Evolutionary conservation across 1,284 basidiomycete species (phyloP), one percentile per base, ranked within the genome.

Genomic region (Golubevia sp.): DNA sequence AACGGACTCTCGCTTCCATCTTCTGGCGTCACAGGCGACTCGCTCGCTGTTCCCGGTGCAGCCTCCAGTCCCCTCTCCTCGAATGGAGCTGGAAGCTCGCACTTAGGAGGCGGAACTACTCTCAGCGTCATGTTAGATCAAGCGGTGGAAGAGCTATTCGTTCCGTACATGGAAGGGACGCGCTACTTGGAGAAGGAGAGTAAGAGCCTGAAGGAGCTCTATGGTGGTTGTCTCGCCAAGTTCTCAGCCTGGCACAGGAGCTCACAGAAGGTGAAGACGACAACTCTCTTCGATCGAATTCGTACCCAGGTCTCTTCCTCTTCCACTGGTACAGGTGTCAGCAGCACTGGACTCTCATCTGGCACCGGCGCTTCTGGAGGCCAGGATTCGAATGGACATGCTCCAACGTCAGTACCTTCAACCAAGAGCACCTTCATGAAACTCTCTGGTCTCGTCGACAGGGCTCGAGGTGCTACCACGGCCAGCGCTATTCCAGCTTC

Each of bases 111-210:
- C 52, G 7, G 26, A 53, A 75, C 71, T 34, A 63, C 75, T 5
- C 61, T 83, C 15, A 73, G 71, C 8, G 63, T 68, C 21, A 82
- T 83, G 77, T 62, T 83, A 20, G 80, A 83, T 55, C 76, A 78
- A 63, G 73, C 74, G 3, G 77, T 82, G 21, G 80, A 83, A 44
- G 80, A 83, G 63, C 73, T 83, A 15, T 83, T 83, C 48, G 75
- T 79, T 24, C 77, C 79, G 2, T 83, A 82, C 63, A 75, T 83
- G 67, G 80, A 83, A 58, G 73, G 73, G 23, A 65, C 77, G 11
- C 73, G 72, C 60, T 82, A 83, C 56, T 59, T 83, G 15, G 79
- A 82, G 38, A 65, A 77, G 15, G 80, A 83, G 58, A 72, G 72
- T 26, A 74, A 73, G 56, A 73, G 72, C 56, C 63, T 83, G 56